A percentile compares a stretch with the other conserved stretches of the same genome.
Evolutionary conservation across 163 green algal species (phyloP).

Genomic region (Scenedesmus sp.): DNA sequence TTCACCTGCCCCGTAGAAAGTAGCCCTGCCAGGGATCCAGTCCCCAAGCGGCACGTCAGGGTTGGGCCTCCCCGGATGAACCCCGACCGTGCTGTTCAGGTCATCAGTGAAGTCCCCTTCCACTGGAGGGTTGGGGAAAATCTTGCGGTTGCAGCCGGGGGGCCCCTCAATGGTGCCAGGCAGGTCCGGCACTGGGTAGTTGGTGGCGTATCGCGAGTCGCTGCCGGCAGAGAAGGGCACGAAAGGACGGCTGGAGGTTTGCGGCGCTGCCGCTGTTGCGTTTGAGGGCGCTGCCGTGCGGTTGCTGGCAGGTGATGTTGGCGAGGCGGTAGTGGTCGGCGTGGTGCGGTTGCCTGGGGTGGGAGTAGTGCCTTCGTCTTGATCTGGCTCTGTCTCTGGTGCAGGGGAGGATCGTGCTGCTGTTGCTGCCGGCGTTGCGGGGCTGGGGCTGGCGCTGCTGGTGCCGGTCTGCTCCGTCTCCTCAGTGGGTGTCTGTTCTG

Average conservation of each 20-base stretch:
- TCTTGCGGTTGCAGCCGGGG: background rate
- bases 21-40: conserved; percentile 24
- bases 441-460: background rate
- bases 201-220: background rate
- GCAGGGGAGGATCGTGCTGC: background rate
- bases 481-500: no score
- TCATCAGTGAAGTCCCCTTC: conserved; percentile 7
- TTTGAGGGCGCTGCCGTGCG: background rate
- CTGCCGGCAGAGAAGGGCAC: background rate
- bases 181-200: background rate
- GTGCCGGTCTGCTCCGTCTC: background rate
- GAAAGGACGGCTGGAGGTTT: background rate
- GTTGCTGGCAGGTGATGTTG: background rate
- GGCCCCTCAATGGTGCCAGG: background rate
- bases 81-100: conserved; percentile 13
- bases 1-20: conserved; percentile 13
- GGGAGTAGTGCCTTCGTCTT: background rate
- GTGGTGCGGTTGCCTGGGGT: background rate
- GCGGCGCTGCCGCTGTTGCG: background rate
- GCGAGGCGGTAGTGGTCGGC: no score
- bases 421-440: background rate
- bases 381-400: background rate
- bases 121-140: background rate
- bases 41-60: conserved; percentile 14
- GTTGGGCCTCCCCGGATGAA: background rate